A percentile compares a stretch with the other conserved stretches of the same genome.
These are phyloP conservation scores for Kondoa subrosea DNA, from an alignment of 768 basidiomycete genomes.

Conservation along the genomic window DNA sequence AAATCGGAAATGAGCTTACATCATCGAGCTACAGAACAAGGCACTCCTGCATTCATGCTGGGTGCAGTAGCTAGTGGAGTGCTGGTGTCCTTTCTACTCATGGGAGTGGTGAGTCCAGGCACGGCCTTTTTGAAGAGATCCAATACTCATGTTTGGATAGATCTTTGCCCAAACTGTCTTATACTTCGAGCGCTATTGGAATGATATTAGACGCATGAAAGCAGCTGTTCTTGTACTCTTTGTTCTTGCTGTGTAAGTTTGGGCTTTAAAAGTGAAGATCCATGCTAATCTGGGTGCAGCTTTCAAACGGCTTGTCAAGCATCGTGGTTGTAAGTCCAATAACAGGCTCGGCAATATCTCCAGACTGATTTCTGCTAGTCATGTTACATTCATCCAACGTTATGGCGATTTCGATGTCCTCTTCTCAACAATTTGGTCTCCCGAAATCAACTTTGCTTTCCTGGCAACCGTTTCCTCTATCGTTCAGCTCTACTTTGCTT, in stretches of 20 bases:
- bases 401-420: not conserved
- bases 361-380: too few species aligned
- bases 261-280: not conserved
- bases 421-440: not conserved
- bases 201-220: not conserved
- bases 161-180: not conserved
- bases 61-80: too few species aligned
- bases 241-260: not conserved
- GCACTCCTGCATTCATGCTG: too few species aligned
- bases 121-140: too few species aligned
- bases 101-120: too few species aligned
- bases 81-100: too few species aligned
- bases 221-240: not conserved
- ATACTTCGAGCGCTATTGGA: not conserved
- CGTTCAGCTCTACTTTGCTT: not conserved
- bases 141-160: too few species aligned
- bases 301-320: not conserved
- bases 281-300: too few species aligned
- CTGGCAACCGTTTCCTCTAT: not conserved
- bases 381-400: not conserved
- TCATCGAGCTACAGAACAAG: too few species aligned
- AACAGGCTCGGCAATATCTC: too few species aligned
- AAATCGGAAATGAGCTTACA: too few species aligned
- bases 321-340: too few species aligned
- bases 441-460: not conserved